Evolutionary conservation across 2,329 filamentous ascomycete species (phyloP).

Genomic region (Cordyceps sp.): DNA sequence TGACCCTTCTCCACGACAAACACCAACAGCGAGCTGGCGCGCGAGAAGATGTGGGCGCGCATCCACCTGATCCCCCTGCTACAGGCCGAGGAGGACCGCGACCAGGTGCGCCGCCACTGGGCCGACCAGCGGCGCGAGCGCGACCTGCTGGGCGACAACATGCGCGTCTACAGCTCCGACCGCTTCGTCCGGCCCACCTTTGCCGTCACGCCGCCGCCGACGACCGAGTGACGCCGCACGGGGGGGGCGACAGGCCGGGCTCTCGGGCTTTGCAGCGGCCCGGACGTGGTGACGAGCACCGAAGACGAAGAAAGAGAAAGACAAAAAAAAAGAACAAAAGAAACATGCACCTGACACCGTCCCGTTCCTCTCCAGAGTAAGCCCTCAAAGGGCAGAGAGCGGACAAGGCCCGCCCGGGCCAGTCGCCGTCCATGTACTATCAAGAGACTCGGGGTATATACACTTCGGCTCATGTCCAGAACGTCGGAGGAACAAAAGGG

Average conservation of each 20-base stretch:
- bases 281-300: too few relatives aligned
- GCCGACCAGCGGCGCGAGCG: conserved; percentile 85
- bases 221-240: conserved; percentile 11
- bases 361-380: too few relatives aligned
- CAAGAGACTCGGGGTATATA: too few relatives aligned
- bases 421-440: too few relatives aligned
- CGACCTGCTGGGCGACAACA: conserved; percentile 70
- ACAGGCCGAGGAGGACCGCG: conserved; percentile 92
- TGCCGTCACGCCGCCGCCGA: conserved; percentile 49
- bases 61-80: conserved; percentile 88
- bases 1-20: too few relatives aligned
- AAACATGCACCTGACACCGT: too few relatives aligned
- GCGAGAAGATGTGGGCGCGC: conserved; percentile 96
- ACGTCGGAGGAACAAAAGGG: not conserved
- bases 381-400: too few relatives aligned
- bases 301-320: not conserved
- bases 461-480: not conserved
- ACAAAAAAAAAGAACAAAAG: not conserved
- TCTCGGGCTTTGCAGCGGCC: too few relatives aligned
- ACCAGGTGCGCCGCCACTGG: conserved; percentile 73
- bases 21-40: conserved; percentile 82
- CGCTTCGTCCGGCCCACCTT: conserved; percentile 72
- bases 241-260: too few relatives aligned
- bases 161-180: conserved; percentile 75
- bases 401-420: too few relatives aligned